Evolutionary conservation across 108 stramenopile genomes (phyloP).

Genomic region (Cyclostephanos tholiformis): DNA sequence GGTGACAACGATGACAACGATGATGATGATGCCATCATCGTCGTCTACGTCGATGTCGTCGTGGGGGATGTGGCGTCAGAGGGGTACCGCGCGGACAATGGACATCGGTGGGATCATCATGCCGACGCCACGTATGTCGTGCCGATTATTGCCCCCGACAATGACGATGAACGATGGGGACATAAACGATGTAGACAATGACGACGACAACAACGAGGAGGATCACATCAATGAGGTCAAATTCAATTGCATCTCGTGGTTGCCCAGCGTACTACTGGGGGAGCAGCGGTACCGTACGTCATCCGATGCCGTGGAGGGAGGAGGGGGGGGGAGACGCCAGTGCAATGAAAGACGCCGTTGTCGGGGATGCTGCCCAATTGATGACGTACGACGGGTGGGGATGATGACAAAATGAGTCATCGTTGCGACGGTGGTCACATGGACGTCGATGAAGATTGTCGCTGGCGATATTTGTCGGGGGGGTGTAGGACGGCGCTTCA

Average conservation of each 20-base stretch:
- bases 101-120: too few species aligned
- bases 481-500: conserved; percentile 6
- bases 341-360: neutral
- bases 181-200: conserved; percentile 19
- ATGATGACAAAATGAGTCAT: too few species aligned
- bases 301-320: neutral
- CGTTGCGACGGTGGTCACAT: neutral
- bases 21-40: neutral
- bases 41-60: neutral
- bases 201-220: conserved; percentile 14
- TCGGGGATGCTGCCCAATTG: too few species aligned
- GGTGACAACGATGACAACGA: too few species aligned
- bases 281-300: conserved; percentile 8
- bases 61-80: neutral
- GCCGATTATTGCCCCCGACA: too few species aligned
- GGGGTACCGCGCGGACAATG: too few species aligned
- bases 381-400: too few species aligned
- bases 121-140: too few species aligned
- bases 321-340: too few species aligned
- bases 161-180: neutral
- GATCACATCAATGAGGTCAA: too few species aligned
- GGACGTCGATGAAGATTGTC: conserved; percentile 5
- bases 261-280: conserved; percentile 28
- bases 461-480: neutral
- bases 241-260: conserved; percentile 37